A percentile compares a stretch with the other conserved stretches of the same genome.
These are phyloP conservation scores for Fusarium tricinctum DNA, from an alignment of 2,329 filamentous ascomycete species.

Conservation along the genomic window DNA sequence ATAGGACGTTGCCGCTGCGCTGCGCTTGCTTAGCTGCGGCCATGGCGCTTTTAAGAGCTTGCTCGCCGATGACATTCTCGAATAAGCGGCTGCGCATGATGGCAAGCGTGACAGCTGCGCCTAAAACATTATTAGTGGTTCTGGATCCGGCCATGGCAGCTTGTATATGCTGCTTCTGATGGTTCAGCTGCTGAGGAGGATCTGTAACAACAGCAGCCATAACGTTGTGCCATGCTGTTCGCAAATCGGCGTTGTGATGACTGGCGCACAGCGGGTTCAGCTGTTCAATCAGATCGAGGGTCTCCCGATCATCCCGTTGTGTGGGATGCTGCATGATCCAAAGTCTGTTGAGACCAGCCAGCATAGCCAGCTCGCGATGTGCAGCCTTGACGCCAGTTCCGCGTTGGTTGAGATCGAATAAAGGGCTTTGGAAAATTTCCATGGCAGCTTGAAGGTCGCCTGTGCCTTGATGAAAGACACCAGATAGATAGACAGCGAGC, in stretches of 20 bases:
- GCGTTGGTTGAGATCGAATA: slow-evolving; percentile 63
- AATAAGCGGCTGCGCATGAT: slow-evolving; percentile 90
- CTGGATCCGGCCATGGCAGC: slow-evolving; percentile 78
- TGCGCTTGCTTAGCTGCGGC: slow-evolving; percentile 77
- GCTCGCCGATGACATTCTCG: slow-evolving; percentile 83
- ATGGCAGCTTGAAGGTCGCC: slow-evolving; percentile 80
- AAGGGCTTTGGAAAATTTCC: slow-evolving; percentile 72
- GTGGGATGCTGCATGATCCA: slow-evolving; percentile 78
- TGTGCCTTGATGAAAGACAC: slow-evolving; percentile 81
- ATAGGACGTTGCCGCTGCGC: slow-evolving; percentile 78
- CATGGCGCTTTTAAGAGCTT: slow-evolving; percentile 81
- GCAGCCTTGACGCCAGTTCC: slow-evolving; percentile 62
- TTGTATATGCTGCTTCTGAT: slow-evolving; percentile 84
- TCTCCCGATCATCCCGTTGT: slow-evolving; percentile 69
- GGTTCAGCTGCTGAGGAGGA: slow-evolving; percentile 76
- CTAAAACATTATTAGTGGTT: slow-evolving; percentile 79
- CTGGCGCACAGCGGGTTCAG: slow-evolving; percentile 76
- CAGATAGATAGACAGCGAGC: slow-evolving; percentile 78
- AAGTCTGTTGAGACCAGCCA: slow-evolving; percentile 76
- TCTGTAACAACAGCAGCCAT: slow-evolving; percentile 75
- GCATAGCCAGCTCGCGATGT: slow-evolving; percentile 74
- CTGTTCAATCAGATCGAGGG: slow-evolving; percentile 72
- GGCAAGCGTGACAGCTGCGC: slow-evolving; percentile 85
- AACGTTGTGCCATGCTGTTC: slow-evolving; percentile 82
- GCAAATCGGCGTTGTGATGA: slow-evolving; percentile 81